These are phyloP conservation scores for Bipolaris gigantea DNA, from an alignment of 2,329 filamentous ascomycete species.

Conservation along the genomic window DNA sequence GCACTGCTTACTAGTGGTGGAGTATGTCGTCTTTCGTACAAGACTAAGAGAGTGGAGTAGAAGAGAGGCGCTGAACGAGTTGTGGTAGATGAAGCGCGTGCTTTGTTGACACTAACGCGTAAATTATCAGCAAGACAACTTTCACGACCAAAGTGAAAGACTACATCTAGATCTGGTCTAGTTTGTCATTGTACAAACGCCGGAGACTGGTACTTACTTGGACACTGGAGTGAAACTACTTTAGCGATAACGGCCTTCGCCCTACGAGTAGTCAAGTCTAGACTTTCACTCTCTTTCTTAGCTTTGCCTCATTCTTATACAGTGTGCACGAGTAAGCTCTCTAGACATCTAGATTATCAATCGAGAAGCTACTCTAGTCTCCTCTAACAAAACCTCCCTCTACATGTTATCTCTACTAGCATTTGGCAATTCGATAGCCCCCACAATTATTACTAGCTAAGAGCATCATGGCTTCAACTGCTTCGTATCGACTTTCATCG, in stretches of 20 bases:
- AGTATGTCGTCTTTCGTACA: not conserved
- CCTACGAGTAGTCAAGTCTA: not conserved
- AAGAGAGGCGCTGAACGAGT: not conserved
- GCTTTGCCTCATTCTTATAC: no score
- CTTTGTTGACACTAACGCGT: not conserved
- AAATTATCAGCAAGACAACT: not conserved
- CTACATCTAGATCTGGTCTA: not conserved
- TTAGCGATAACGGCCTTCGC: not conserved
- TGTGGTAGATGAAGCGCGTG: not conserved
- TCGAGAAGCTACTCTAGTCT: no score
- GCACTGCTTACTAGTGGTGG: not conserved
- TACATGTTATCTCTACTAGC: no score
- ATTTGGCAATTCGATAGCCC: no score
- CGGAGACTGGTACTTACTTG: not conserved
- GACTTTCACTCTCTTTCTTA: no score
- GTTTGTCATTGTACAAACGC: not conserved
- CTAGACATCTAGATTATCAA: no score
- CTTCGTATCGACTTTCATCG: no score
- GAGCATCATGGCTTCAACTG: no score
- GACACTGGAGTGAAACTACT: not conserved
- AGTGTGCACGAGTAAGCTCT: no score
- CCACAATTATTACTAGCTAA: no score
- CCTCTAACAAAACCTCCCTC: no score
- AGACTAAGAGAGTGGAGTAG: not conserved
- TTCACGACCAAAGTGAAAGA: not conserved